Evolutionary conservation across 2,329 filamentous ascomycete species (phyloP).

Genomic region (Fusarium tupiense): DNA sequence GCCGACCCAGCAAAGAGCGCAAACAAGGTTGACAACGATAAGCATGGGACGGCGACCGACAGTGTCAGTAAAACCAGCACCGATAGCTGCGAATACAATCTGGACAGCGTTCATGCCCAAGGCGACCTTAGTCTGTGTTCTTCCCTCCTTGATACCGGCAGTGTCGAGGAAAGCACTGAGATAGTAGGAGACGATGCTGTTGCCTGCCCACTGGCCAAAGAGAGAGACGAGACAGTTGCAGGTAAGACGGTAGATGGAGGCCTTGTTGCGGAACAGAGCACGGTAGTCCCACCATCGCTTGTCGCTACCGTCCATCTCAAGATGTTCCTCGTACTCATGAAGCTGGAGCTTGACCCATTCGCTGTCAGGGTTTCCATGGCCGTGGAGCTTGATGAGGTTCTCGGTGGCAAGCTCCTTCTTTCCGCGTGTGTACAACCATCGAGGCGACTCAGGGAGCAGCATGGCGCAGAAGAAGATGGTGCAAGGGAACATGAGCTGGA

Average conservation of each 20-base stretch:
- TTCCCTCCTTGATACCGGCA: conserved; percentile 55
- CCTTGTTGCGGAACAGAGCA: conserved; percentile 53
- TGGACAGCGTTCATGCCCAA: conserved; percentile 60
- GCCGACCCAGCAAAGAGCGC: conserved; percentile 59
- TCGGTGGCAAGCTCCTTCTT: conserved; percentile 40
- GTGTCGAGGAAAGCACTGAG: conserved; percentile 60
- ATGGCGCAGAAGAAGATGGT: conserved; percentile 46
- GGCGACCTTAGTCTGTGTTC: conserved; percentile 57
- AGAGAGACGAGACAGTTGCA: conserved; percentile 55
- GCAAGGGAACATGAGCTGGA: conserved; percentile 54
- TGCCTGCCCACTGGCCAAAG: conserved; percentile 59
- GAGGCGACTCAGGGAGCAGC: conserved; percentile 50
- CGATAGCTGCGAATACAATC: conserved; percentile 58
- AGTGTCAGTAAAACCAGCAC: conserved; percentile 59
- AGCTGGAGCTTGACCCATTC: conserved; percentile 51
- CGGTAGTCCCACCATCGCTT: conserved; percentile 61
- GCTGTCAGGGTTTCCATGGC: conserved; percentile 52
- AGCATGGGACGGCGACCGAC: conserved; percentile 63
- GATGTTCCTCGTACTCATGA: conserved; percentile 55
- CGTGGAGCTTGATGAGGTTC: conserved; percentile 53
- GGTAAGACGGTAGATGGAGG: conserved; percentile 55
- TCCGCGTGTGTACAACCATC: conserved; percentile 53
- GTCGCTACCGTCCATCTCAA: conserved; percentile 57
- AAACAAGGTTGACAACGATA: conserved; percentile 56
- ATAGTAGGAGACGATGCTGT: conserved; percentile 59